Base-by-base conservation (phyloP, 2,329 filamentous ascomycete genomes). In the Fusarium sp. region DNA sequence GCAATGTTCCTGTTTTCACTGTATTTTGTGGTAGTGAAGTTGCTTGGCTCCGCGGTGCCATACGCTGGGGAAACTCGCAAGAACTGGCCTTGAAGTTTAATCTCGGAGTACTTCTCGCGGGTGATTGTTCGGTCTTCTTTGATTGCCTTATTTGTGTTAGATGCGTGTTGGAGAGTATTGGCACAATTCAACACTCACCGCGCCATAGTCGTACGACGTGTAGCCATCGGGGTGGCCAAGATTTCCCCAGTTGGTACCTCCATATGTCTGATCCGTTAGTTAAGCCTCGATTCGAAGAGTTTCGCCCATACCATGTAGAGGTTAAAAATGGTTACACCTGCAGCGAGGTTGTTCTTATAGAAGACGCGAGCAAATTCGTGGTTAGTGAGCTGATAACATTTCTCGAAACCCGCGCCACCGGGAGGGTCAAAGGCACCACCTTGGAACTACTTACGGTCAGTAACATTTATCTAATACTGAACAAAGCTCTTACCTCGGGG, bases 241-340 rank as follows among this genome's bases (percentile, higher is more conserved):
- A 61, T 92, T 93, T 0, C 91, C 91, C 91, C 91, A 94, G 72
- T 94, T 95, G 0, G 91, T 93, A 6, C 91, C 91, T 12, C 91
- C 91, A 64, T 83, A 91, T 1, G 84, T 88, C 84, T 85, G 31
- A 2, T 1, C 0, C 3, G 28, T 61, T 4, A 60, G 51, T 74
- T 1, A 13, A 13, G 2, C 4, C 8, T 1, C 4, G 3, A 3
- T 1, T 1, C 6, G 4, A 5, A 1, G 1, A 0, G 0, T 2
- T 1, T 2, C 12, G 19, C 6, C 1, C 65, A 4, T 71, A 87
- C 86, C 91, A 93, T 93, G 73, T 93, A 93, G 1, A 92, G 70
- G 65, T 88, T 93, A 54, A 92, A 79, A 7, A 94, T 85, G 0
- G 84, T 86, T 3, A 88, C 83, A 0, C 87, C 88, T 13, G 88